These are phyloP conservation scores for Colletotrichum karsti DNA, from an alignment of 2,329 filamentous ascomycete genomes.

Conservation along the genomic window DNA sequence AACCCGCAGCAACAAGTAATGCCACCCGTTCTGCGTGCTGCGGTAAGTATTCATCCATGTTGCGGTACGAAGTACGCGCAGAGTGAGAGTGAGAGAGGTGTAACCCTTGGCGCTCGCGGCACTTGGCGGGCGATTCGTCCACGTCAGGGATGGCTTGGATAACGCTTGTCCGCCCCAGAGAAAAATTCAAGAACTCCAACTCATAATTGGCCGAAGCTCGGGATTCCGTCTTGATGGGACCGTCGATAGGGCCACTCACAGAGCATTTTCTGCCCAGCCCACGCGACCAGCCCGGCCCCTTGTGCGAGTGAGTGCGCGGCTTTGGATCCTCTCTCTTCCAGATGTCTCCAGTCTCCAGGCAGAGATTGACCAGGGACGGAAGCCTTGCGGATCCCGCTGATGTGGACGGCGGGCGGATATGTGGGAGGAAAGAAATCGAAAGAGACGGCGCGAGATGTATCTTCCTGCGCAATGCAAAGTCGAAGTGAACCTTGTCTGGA, in stretches of 20 bases:
- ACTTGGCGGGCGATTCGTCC: slow-evolving; percentile 26
- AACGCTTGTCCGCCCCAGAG: background rate
- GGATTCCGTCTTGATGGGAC: background rate
- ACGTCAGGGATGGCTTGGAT: slow-evolving; percentile 17
- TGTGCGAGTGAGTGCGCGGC: background rate
- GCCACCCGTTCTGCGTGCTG: background rate
- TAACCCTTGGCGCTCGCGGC: slow-evolving; percentile 22
- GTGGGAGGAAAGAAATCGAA: background rate
- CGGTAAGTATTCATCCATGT: background rate
- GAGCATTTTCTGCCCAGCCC: background rate
- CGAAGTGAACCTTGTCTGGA: background rate
- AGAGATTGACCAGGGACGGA: slow-evolving; percentile 6
- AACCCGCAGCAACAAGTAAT: background rate
- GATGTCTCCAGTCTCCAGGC: background rate
- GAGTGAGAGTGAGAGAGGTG: background rate
- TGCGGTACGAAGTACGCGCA: background rate
- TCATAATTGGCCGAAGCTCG: background rate
- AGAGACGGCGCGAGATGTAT: background rate
- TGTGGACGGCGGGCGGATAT: slow-evolving; percentile 2
- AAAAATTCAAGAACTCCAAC: background rate
- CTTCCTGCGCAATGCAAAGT: background rate
- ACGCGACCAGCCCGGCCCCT: background rate
- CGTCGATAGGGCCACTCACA: slow-evolving; percentile 6
- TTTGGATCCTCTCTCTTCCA: background rate
- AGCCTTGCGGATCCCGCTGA: slow-evolving; percentile 17